Percentiles rank a stretch among this genome's conserved stretches.
Conservation (phyloP, 2,329 filamentous ascomycete species). For the Penicillium sp. region DNA sequence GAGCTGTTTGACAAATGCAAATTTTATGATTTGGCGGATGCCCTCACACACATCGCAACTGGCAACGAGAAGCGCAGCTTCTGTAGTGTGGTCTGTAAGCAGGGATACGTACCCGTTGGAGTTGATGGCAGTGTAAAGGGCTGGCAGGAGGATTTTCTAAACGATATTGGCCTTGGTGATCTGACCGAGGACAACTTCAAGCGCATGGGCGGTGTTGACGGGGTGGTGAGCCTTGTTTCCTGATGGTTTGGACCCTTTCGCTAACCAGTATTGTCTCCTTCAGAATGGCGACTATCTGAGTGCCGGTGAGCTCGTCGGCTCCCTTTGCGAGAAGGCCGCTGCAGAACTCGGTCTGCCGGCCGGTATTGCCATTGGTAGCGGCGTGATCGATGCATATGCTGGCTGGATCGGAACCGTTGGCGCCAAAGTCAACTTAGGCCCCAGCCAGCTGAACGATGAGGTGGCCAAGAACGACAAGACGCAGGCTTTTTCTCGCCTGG, state of each 20-base stretch:
- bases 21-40: slow-evolving; percentile 93
- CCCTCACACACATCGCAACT: slow-evolving; percentile 89
- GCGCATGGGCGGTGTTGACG: slow-evolving; percentile 89
- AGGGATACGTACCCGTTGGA: slow-evolving; percentile 93
- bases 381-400: slow-evolving; percentile 97
- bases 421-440: slow-evolving; percentile 77
- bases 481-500: slow-evolving; percentile 88
- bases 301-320: slow-evolving; percentile 86
- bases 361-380: slow-evolving; percentile 89
- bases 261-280: slow-evolving; percentile 5
- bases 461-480: slow-evolving; percentile 78
- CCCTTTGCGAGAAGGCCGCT: slow-evolving; percentile 78
- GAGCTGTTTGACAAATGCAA: slow-evolving; percentile 90
- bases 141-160: slow-evolving; percentile 94
- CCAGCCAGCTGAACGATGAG: slow-evolving; percentile 65
- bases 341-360: slow-evolving; percentile 77
- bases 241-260: slow-evolving; percentile 2
- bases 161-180: slow-evolving; percentile 80
- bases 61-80: slow-evolving; percentile 89
- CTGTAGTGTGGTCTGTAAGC: slow-evolving; percentile 95
- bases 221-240: slow-evolving; percentile 71
- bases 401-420: slow-evolving; percentile 99
- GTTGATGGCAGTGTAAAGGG: slow-evolving; percentile 96
- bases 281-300: slow-evolving; percentile 91
- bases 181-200: slow-evolving; percentile 83